Conservation (phyloP, 148 eudicot species). For the Rhododendron williamsianum region DNA sequence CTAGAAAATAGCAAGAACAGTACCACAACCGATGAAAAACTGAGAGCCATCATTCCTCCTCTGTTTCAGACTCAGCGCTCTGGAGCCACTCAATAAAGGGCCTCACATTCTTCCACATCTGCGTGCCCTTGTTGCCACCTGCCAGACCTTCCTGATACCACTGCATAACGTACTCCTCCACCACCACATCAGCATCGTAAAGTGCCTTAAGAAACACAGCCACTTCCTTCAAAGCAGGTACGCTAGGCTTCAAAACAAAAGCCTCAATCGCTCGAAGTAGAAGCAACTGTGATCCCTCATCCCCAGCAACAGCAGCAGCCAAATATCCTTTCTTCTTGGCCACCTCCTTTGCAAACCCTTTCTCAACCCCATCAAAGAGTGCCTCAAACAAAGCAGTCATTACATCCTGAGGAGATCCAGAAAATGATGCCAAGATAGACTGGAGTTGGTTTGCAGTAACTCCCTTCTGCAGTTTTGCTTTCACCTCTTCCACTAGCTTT, state of each 20-base stretch:
- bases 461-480: conserved; percentile 37
- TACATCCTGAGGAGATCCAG: conserved; percentile 51
- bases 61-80: conserved; percentile 73
- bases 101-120: conserved; percentile 64
- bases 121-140: conserved; percentile 38
- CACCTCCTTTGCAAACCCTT: conserved; percentile 57
- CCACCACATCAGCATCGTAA: conserved; percentile 63
- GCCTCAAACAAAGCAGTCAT: conserved; percentile 51
- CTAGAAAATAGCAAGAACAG: background rate
- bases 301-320: conserved; percentile 39
- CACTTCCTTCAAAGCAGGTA: conserved; percentile 64
- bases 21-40: background rate
- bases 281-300: conserved; percentile 44
- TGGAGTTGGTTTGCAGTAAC: conserved; percentile 43
- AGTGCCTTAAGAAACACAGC: conserved; percentile 58
- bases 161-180: conserved; percentile 52
- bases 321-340: conserved; percentile 45
- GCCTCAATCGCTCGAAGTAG: conserved; percentile 56
- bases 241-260: conserved; percentile 50
- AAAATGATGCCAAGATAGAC: conserved; percentile 34
- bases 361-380: conserved; percentile 41
- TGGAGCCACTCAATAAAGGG: conserved; percentile 92
- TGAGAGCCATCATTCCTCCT: conserved; percentile 36
- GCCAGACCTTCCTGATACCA: conserved; percentile 57
- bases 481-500: conserved; percentile 36